A percentile compares a stretch with the other conserved stretches of the same genome.
phyloP scores from a whole-genome alignment of 1,284 basidiomycete genomes.

The Trichosporon coremiiforme region DNA sequence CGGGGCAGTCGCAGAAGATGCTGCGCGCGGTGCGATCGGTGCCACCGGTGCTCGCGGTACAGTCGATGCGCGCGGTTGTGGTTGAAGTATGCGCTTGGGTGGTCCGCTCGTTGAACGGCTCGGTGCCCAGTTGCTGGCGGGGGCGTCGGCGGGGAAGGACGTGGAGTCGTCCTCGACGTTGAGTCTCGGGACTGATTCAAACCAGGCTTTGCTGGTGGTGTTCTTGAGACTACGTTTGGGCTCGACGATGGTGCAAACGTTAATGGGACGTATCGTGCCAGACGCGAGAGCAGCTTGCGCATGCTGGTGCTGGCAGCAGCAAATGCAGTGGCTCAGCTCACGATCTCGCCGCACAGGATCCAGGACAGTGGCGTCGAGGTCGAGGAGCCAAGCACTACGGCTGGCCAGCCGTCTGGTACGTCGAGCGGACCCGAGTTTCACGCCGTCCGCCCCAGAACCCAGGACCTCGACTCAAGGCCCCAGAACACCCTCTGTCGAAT shows the following conservation, averaged over 20 bases:
- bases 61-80: neutral
- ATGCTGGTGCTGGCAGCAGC: neutral
- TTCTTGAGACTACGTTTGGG: neutral
- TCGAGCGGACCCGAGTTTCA: neutral
- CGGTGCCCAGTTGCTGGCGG: neutral
- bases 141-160: neutral
- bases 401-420: neutral
- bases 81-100: neutral
- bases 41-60: conserved; percentile 7
- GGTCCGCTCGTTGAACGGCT: neutral
- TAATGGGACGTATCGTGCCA: neutral
- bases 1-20: neutral
- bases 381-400: conserved; percentile 1
- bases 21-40: neutral
- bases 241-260: neutral
- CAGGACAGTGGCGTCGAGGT: conserved; percentile 1
- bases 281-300: neutral
- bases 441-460: neutral
- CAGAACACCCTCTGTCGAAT: neutral
- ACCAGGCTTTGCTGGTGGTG: neutral
- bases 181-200: neutral
- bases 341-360: neutral
- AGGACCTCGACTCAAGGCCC: neutral
- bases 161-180: neutral
- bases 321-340: neutral